A percentile compares a stretch with the other conserved stretches of the same genome.
phyloP scores from a whole-genome alignment of 73 alveolate species.

The Paramecium pentaurelia region DNA sequence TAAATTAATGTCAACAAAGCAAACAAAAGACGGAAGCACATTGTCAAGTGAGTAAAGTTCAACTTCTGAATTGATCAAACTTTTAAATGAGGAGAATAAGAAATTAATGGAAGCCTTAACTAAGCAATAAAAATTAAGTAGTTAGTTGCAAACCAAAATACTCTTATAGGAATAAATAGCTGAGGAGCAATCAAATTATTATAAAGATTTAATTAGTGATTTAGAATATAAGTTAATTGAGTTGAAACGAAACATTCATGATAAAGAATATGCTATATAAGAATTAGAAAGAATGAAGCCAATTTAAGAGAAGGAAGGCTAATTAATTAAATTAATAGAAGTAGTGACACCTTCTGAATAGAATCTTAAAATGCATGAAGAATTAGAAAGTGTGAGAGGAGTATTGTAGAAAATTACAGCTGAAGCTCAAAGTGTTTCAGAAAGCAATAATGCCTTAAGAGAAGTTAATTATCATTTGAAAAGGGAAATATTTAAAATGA shows the following conservation, averaged over 20 bases:
- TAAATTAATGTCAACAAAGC: neutral
- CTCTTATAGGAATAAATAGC: slow-evolving; percentile 41
- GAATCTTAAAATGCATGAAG: slow-evolving; percentile 50
- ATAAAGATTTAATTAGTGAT: slow-evolving; percentile 50
- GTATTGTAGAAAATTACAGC: slow-evolving; percentile 15
- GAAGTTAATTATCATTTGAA: slow-evolving; percentile 44
- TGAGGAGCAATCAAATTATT: slow-evolving; percentile 41
- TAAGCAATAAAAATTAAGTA: neutral
- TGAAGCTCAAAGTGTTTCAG: neutral
- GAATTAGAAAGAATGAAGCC: slow-evolving; percentile 58
- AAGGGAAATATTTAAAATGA: slow-evolving; percentile 56
- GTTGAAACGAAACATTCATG: slow-evolving; percentile 52
- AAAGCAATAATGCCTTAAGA: neutral
- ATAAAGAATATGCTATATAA: slow-evolving; percentile 61
- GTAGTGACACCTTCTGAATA: slow-evolving; percentile 57
- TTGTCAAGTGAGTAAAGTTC: neutral
- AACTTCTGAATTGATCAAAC: neutral
- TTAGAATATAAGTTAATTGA: slow-evolving; percentile 57
- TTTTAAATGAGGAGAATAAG: slow-evolving; percentile 9
- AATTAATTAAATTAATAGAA: slow-evolving; percentile 17
- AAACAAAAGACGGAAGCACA: neutral
- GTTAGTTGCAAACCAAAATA: neutral
- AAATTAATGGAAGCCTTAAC: slow-evolving; percentile 7
- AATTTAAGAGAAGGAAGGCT: slow-evolving; percentile 44
- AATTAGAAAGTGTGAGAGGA: slow-evolving; percentile 38